phyloP scores from a whole-genome alignment of 495 filamentous ascomycete species.

The Penicillium arizonense region DNA sequence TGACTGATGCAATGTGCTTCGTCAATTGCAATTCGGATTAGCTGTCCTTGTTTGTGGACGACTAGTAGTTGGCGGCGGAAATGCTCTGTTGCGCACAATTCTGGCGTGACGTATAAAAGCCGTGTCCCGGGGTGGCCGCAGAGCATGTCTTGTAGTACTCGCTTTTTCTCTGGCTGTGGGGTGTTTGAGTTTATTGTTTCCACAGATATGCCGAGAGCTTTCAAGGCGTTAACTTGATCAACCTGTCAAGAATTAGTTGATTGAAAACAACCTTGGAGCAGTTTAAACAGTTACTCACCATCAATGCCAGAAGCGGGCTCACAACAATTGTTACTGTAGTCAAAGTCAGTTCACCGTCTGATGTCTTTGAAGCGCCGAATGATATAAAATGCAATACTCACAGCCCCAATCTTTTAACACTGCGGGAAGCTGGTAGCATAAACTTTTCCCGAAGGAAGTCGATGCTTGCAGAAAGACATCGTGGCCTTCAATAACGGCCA shows the following conservation, averaged over 20 bases:
- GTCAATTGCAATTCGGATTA: conserved; percentile 84
- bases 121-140: conserved; percentile 82
- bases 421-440: conserved; percentile 92
- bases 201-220: conserved; percentile 70
- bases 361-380: not conserved
- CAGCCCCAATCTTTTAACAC: conserved; percentile 76
- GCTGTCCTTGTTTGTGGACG: conserved; percentile 77
- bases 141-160: conserved; percentile 74
- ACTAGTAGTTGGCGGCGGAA: conserved; percentile 73
- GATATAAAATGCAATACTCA: conserved; percentile 38
- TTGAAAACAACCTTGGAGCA: not conserved
- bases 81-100: conserved; percentile 73
- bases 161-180: conserved; percentile 55
- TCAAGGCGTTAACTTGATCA: conserved; percentile 85
- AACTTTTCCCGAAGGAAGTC: conserved; percentile 93
- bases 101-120: conserved; percentile 91
- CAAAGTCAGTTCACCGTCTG: conserved; percentile 2
- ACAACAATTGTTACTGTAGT: conserved; percentile 80
- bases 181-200: conserved; percentile 86
- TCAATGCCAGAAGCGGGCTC: conserved; percentile 84
- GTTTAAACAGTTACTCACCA: conserved; percentile 52
- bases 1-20: conserved; percentile 97
- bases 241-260: conserved; percentile 49
- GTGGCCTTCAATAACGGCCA: conserved; percentile 72
- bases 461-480: conserved; percentile 96